phyloP scores from a whole-genome alignment of 73 alveolate species.

The Paramecium octaurelia region DNA sequence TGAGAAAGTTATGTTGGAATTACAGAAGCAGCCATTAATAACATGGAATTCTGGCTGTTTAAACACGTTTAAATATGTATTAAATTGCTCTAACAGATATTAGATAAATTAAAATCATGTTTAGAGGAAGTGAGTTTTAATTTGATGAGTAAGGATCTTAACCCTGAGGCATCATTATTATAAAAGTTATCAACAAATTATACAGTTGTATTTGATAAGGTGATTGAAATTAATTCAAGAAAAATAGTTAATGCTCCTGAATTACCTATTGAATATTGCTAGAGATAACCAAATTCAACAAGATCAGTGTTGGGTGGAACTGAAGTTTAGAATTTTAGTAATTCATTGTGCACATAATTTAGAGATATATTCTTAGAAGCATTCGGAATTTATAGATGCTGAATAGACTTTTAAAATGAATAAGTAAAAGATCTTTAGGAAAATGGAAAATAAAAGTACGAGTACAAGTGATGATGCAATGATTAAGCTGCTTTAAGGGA shows the following conservation, averaged over 20 bases:
- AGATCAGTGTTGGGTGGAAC: neutral
- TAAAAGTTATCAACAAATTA: neutral
- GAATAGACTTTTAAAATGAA: neutral
- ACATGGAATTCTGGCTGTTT: neutral
- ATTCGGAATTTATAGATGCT: neutral
- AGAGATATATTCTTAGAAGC: neutral
- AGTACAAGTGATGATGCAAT: slow-evolving; percentile 31
- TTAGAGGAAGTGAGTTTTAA: slow-evolving; percentile 10
- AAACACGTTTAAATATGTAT: neutral
- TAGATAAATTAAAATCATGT: slow-evolving; percentile 21
- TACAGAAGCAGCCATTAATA: neutral
- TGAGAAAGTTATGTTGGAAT: slow-evolving; percentile 4
- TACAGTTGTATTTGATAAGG: slow-evolving; percentile 1
- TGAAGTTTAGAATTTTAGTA: neutral
- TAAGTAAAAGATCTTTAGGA: neutral
- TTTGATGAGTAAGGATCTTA: neutral
- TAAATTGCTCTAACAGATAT: neutral
- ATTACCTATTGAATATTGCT: slow-evolving; percentile 36
- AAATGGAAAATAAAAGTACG: neutral
- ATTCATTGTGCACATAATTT: neutral
- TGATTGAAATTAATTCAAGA: neutral
- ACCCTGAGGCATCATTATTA: neutral
- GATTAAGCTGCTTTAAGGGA: neutral
- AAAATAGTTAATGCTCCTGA: slow-evolving; percentile 18
- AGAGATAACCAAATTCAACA: neutral